Percentiles rank a stretch among this genome's conserved stretches.
These are phyloP conservation scores for Termitomyces bulborhizus DNA, from an alignment of 768 basidiomycete genomes.

Conservation along the genomic window DNA sequence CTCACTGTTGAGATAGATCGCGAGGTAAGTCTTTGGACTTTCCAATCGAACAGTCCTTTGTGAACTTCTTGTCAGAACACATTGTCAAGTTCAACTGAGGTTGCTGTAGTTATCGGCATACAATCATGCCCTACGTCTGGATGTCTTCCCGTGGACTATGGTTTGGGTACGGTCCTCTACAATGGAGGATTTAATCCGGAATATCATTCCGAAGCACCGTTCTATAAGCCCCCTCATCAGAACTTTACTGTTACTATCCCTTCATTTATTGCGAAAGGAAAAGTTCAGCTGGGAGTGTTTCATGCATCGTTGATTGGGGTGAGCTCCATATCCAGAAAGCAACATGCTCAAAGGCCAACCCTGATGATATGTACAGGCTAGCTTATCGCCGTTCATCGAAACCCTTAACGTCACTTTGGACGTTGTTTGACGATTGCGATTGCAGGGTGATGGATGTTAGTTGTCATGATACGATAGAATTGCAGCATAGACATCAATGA, in stretches of 20 bases:
- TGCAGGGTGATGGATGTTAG: too few species aligned
- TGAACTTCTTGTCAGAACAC: conserved; percentile 21
- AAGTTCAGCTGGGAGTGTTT: conserved; percentile 28
- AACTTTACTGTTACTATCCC: conserved; percentile 41
- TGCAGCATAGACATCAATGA: too few species aligned
- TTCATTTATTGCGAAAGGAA: conserved; percentile 16
- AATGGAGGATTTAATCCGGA: conserved; percentile 37
- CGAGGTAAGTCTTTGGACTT: conserved; percentile 30
- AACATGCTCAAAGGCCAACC: not conserved
- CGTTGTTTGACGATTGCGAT: conserved; percentile 13
- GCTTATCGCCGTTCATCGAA: conserved; percentile 22
- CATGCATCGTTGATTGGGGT: conserved; percentile 36
- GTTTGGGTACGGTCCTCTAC: conserved; percentile 40
- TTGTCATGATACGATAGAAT: too few species aligned
- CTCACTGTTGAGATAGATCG: conserved; percentile 41
- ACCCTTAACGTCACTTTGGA: conserved; percentile 25
- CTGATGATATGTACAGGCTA: conserved; percentile 21
- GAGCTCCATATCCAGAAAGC: conserved; percentile 14
- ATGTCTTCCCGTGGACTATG: conserved; percentile 17
- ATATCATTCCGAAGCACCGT: conserved; percentile 15
- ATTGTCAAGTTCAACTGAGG: conserved; percentile 33
- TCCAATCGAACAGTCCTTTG: not conserved
- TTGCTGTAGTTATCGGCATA: conserved; percentile 40
- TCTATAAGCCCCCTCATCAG: conserved; percentile 29
- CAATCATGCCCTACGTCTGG: conserved; percentile 24